Conservation (phyloP, 2,329 filamentous ascomycete species). For the Diaporthe vaccinii region DNA sequence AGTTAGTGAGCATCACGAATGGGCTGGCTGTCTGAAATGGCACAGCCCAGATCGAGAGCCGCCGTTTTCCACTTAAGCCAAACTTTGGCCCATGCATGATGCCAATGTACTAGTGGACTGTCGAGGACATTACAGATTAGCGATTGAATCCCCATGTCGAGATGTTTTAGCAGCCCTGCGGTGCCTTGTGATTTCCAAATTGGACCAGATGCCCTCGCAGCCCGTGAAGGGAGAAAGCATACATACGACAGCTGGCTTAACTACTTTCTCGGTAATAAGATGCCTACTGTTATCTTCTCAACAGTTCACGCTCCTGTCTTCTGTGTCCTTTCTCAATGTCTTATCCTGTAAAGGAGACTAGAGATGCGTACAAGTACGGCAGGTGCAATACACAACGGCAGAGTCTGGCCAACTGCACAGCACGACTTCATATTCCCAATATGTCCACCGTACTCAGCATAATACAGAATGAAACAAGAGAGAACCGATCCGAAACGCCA, state of each 20-base stretch:
- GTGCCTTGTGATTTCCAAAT: neutral
- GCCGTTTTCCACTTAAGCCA: neutral
- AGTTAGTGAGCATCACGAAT: neutral
- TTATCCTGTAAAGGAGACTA: neutral
- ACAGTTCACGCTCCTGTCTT: no score
- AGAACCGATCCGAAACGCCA: constrained; percentile 21
- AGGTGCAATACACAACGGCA: neutral
- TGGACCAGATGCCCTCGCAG: neutral
- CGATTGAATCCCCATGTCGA: neutral
- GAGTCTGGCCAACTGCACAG: constrained; percentile 9
- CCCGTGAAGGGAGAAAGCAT: neutral
- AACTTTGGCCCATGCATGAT: neutral
- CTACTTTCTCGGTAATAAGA: neutral
- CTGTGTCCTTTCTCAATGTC: neutral
- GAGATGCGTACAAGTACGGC: neutral
- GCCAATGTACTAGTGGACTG: neutral
- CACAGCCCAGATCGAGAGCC: neutral
- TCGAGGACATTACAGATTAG: neutral
- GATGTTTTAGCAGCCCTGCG: neutral
- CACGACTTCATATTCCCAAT: neutral
- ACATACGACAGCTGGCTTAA: neutral
- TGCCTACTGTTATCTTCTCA: neutral
- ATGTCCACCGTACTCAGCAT: constrained; percentile 25
- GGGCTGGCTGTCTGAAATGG: neutral
- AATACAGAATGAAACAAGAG: constrained; percentile 18